These are phyloP conservation scores for Salix purpurea DNA, from an alignment of 345 rosid species.

Conservation along the genomic window DNA sequence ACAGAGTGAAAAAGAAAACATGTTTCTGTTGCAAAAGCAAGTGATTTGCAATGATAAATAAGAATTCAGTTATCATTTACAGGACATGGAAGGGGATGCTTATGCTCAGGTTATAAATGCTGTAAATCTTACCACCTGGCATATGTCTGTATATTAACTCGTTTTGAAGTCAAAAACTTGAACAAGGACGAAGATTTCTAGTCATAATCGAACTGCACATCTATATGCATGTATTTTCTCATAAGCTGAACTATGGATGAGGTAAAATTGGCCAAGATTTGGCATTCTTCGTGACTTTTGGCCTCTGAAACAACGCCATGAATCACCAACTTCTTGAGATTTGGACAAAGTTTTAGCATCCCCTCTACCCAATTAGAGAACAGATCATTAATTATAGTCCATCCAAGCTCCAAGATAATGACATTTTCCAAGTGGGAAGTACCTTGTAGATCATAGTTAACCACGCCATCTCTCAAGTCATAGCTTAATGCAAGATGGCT, in stretches of 20 bases:
- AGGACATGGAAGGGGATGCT: background rate
- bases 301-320: constrained; percentile 67
- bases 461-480: constrained; percentile 54
- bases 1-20: constrained; percentile 6
- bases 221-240: constrained; percentile 68
- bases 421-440: constrained; percentile 50
- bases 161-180: constrained; percentile 13
- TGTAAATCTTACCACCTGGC: constrained; percentile 15
- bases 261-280: constrained; percentile 60
- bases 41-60: constrained; percentile 5
- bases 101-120: background rate
- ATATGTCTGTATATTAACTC: constrained; percentile 14
- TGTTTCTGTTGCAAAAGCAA: constrained; percentile 1
- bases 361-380: constrained; percentile 65
- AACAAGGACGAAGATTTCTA: constrained; percentile 23
- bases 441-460: constrained; percentile 60
- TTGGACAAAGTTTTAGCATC: constrained; percentile 60
- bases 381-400: constrained; percentile 56
- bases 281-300: constrained; percentile 61
- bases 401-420: constrained; percentile 66
- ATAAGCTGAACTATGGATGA: constrained; percentile 65
- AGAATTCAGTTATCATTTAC: constrained; percentile 18
- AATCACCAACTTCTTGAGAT: constrained; percentile 60
- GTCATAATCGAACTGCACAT: constrained; percentile 66
- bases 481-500: constrained; percentile 67